Conservation (phyloP, 257 asterid genomes). For the Solanum tacnaense region DNA sequence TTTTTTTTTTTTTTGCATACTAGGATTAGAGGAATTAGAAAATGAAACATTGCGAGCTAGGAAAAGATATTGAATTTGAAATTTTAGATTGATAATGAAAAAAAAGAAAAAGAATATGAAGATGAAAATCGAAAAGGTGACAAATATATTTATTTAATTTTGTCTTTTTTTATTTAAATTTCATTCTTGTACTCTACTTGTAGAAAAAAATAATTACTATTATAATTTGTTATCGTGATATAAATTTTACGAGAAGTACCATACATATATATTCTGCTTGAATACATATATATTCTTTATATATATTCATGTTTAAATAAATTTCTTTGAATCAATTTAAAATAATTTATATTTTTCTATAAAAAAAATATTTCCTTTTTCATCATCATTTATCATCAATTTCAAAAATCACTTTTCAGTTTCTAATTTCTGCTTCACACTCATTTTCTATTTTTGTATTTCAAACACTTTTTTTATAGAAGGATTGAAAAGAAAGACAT, state of each 20-base stretch:
- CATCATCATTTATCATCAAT: neutral
- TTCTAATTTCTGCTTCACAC: neutral
- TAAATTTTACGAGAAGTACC: neutral
- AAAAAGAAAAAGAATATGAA: no score
- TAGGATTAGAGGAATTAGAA: no score
- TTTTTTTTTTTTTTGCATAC: neutral
- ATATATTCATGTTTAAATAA: neutral
- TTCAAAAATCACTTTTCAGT: neutral
- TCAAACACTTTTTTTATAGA: no score
- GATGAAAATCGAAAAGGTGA: neutral
- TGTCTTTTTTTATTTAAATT: no score
- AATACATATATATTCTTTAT: no score
- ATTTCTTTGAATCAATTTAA: neutral
- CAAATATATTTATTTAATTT: no score
- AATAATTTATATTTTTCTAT: neutral
- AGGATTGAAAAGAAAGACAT: neutral
- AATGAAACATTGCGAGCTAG: neutral
- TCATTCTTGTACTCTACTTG: no score
- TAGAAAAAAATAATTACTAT: no score
- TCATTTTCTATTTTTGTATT: neutral
- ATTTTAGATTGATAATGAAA: no score
- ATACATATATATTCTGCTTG: neutral
- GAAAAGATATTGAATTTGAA: neutral
- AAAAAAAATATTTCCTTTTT: neutral
- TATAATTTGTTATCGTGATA: neutral